Evolutionary conservation across 2,329 filamentous ascomycete genomes (phyloP), one percentile per base, ranked within the genome.

Genomic region (Fusarium globosum): DNA sequence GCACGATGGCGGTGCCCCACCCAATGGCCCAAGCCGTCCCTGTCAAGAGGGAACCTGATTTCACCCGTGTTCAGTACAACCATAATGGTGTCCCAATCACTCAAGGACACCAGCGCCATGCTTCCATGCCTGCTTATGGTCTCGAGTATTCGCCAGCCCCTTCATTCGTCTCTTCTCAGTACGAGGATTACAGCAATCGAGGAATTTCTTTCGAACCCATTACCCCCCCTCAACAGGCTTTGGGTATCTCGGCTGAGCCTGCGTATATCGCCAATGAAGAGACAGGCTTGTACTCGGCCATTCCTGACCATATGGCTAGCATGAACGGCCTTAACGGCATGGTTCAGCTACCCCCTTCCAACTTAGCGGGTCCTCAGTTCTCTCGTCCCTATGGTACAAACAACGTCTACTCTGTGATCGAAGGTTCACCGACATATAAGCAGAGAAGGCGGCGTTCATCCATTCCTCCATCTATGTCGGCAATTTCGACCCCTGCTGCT

Each of bases 251-350:
- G 68, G 89, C 92, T 45, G 96, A 99, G 86, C 95, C 96, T 15
- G 94, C 96, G 15, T 99, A 98, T 85, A 97, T 99, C 82, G 94
- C 96, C 71, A 98, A 98, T 81, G 96, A 99, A 85, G 96, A 98
- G 83, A 97, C 96, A 51, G 95, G 95, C 67, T 88, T 98, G 53
- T 98, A 98, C 88, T 96, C 95, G 60, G 95, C 94, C 49, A 97
- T 98, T 77, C 95, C 96, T 16, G 96, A 98, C 79, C 92, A 97
- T 80, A 88, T 94, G 76, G 85, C 85, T 68, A 88, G 91, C 66
- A 91, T 94, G 74, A 90, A 91, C 74, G 90, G 90, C 20, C 91
- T 97, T 80, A 94, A 96, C 81, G 92, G 94, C 61, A 93, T 98
- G 89, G 95, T 97, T 85, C 94, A 97, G 81, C 88, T 98, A 51